Evolutionary conservation across 208 protist species (phyloP).

Genomic region (Trypanosomatidae sp.): DNA sequence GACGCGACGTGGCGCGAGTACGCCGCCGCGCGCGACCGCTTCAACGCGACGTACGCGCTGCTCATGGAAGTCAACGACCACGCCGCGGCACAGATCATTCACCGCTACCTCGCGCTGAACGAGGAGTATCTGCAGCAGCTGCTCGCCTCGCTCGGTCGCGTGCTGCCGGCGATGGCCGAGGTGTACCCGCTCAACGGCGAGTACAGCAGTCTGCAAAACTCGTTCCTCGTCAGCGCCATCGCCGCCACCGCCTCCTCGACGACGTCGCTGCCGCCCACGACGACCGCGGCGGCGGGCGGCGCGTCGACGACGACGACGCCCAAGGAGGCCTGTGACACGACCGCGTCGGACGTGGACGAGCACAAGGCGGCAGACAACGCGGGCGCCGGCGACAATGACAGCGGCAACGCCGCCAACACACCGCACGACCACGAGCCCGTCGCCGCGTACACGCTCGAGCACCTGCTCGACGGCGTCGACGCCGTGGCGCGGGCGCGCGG

Average conservation of each 20-base stretch:
- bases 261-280: not conserved
- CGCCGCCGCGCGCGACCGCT: conserved; percentile 14
- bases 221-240: conserved; percentile 31
- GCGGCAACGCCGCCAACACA: too few species aligned
- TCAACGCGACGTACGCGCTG: conserved; percentile 26
- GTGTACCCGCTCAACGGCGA: conserved; percentile 46
- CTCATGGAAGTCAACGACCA: conserved; percentile 63
- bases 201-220: conserved; percentile 39
- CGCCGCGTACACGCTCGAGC: too few species aligned
- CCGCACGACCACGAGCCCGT: too few species aligned
- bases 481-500: too few species aligned
- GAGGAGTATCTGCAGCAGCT: conserved; percentile 44
- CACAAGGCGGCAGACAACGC: too few species aligned
- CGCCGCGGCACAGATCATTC: conserved; percentile 41
- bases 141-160: conserved; percentile 16
- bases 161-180: conserved; percentile 34
- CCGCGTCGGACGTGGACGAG: too few species aligned
- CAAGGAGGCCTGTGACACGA: too few species aligned
- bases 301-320: conserved; percentile 11
- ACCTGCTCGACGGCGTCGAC: too few species aligned
- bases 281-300: conserved; percentile 1
- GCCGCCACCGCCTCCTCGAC: conserved; percentile 7
- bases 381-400: too few species aligned
- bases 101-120: conserved; percentile 45
- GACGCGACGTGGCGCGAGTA: conserved; percentile 30